Evolutionary conservation across 1,139 yeast genomes (phyloP), one percentile per base, ranked within the genome.

Genomic region (Suhomyces ambrosiae): DNA sequence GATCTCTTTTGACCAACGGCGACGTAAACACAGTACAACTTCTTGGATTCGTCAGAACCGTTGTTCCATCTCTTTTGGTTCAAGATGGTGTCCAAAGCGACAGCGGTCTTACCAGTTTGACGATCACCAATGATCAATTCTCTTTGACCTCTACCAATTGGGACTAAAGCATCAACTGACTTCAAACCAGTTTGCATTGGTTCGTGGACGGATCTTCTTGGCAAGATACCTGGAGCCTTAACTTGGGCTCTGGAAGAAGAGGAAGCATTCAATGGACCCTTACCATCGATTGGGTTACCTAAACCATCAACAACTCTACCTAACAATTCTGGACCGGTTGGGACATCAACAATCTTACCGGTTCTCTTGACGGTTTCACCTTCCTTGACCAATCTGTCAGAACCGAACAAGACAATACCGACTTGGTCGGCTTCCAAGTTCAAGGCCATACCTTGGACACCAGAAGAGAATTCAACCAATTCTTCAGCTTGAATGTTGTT

Each of bases 1-100:
- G 98, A 94, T 83, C 99, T 89, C 86, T 94, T 92, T 82, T 92
- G 99, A 75, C 99, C 99, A 68, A 92, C 95, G 54, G 99, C 99
- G 61, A 94, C 98, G 85, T 92, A 92, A 61, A 92, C 97, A 86
- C 98, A 92, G 92, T 92, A 92, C 67, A 92, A 82, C 80, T 92
- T 92, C 86, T 94, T 92, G 68, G 83, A 73, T 81, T 92, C 99
- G 70, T 92, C 98, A 50, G 75, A 47, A 72, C 95, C 95, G 61
- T 78, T 71, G 83, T 94, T 92, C 96, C 97, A 88, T 79, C 95
- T 86, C 88, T 90, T 92, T 80, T 92, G 99, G 80, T 92, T 92
- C 69, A 92, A 84, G 68, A 92, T 92, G 76, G 98, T 83, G 76
- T 92, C 98, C 61, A 92, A 73, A 60, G 97, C 98, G 61, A 92